Conservation (phyloP, 23 red algal species). For the Pyropia haitanensis region DNA sequence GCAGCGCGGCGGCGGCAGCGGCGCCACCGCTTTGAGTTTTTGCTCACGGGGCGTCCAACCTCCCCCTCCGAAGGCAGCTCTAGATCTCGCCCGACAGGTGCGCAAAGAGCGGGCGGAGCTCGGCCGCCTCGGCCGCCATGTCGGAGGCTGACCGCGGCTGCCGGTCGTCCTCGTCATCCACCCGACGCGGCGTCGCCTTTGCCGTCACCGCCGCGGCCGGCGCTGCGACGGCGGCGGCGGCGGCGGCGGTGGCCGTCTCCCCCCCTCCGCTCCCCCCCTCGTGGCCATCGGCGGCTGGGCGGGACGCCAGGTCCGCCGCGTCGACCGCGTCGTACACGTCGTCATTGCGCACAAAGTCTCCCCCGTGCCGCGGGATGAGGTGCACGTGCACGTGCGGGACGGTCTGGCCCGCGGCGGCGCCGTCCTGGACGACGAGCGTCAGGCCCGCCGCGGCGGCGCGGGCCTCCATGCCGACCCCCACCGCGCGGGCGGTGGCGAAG, state of each 20-base stretch:
- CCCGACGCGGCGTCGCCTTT: background rate
- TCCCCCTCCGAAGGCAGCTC: too few relatives aligned
- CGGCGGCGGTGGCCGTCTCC: background rate
- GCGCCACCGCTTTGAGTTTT: too few relatives aligned
- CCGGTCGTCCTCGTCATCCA: conserved; percentile 31
- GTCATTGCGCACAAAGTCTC: conserved; percentile 78
- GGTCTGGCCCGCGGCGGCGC: conserved; percentile 58
- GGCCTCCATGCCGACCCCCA: conserved; percentile 26
- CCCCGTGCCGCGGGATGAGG: conserved; percentile 43
- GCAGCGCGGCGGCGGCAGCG: too few relatives aligned
- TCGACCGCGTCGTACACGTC: conserved; percentile 58
- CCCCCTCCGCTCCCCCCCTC: too few relatives aligned
- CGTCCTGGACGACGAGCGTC: conserved; percentile 78
- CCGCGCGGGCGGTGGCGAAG: conserved; percentile 39
- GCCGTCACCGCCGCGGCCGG: background rate
- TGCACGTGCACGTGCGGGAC: conserved; percentile 95
- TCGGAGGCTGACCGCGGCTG: conserved; percentile 19
- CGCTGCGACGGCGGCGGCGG: background rate
- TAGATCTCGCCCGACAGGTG: conserved; percentile 22
- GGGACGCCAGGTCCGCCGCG: background rate
- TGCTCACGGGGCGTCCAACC: too few relatives aligned
- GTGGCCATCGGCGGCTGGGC: background rate
- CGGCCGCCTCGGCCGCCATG: conserved; percentile 26
- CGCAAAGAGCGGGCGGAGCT: conserved; percentile 16
- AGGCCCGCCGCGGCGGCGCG: conserved; percentile 30